Percentiles rank a stretch among this genome's conserved stretches.
phyloP scores from a whole-genome alignment of 2,329 filamentous ascomycete species.

The Fusarium concolor region DNA sequence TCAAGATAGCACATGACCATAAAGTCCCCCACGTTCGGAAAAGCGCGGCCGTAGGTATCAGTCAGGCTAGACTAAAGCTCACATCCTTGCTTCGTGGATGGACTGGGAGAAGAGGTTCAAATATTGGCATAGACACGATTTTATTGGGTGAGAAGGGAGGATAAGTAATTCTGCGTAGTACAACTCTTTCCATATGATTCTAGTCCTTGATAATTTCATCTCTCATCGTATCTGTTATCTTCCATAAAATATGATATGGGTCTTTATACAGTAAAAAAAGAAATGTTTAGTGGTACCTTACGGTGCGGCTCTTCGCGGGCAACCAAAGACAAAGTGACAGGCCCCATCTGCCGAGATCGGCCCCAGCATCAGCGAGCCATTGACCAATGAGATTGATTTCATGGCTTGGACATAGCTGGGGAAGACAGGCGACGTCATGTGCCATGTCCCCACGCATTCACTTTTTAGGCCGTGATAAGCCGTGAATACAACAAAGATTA shows the following conservation, averaged over 20 bases:
- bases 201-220: background rate
- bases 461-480: constrained; percentile 49
- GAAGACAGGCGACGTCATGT: constrained; percentile 43
- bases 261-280: constrained; percentile 3
- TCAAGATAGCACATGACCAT: constrained; percentile 38
- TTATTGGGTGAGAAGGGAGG: too few relatives aligned
- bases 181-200: background rate
- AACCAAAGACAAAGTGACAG: constrained; percentile 27
- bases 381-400: constrained; percentile 38
- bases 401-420: constrained; percentile 26
- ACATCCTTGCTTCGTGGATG: constrained; percentile 6
- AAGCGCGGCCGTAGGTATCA: constrained; percentile 39
- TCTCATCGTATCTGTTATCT: too few relatives aligned
- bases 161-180: too few relatives aligned
- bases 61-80: constrained; percentile 10
- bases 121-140: background rate
- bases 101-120: background rate
- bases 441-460: constrained; percentile 27
- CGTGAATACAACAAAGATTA: constrained; percentile 37
- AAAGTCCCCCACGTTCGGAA: constrained; percentile 42
- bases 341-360: constrained; percentile 42
- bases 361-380: constrained; percentile 34
- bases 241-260: background rate
- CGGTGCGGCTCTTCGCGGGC: constrained; percentile 46
- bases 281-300: background rate